A percentile compares a stretch with the other conserved stretches of the same genome.
Evolutionary conservation across 768 basidiomycete species (phyloP).

Genomic region (Boletus vinaceobasis): DNA sequence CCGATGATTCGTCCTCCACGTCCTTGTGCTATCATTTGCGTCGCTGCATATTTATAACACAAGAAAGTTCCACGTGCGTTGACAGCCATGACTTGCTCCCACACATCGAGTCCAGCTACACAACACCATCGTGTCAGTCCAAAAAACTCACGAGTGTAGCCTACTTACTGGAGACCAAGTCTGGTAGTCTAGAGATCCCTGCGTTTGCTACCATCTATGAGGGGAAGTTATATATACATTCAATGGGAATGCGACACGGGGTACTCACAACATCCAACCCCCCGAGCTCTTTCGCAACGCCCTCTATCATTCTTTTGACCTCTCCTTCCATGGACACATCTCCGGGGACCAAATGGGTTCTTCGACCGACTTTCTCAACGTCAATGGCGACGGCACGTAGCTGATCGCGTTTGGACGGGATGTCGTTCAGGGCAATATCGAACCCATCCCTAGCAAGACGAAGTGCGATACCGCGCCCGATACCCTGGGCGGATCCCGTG

Average conservation of each 20-base stretch:
- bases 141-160: neutral
- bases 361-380: constrained; percentile 29
- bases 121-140: neutral
- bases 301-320: constrained; percentile 39
- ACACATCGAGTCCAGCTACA: constrained; percentile 34
- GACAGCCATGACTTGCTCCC: constrained; percentile 43
- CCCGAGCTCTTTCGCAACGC: constrained; percentile 33
- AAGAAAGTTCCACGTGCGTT: constrained; percentile 58
- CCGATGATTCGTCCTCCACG: constrained; percentile 56
- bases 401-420: constrained; percentile 24
- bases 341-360: constrained; percentile 26
- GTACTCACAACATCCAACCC: constrained; percentile 45
- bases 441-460: constrained; percentile 34
- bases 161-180: constrained; percentile 6
- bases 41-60: constrained; percentile 62
- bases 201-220: constrained; percentile 30
- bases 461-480: constrained; percentile 31
- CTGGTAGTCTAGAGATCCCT: neutral
- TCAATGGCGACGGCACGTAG: constrained; percentile 30
- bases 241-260: neutral
- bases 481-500: constrained; percentile 32
- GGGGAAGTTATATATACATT: neutral
- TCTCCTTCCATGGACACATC: constrained; percentile 43
- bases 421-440: constrained; percentile 31
- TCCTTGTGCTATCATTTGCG: constrained; percentile 55